Evolutionary conservation across 768 basidiomycete species (phyloP).

Genomic region (Megacollybia marginata): DNA sequence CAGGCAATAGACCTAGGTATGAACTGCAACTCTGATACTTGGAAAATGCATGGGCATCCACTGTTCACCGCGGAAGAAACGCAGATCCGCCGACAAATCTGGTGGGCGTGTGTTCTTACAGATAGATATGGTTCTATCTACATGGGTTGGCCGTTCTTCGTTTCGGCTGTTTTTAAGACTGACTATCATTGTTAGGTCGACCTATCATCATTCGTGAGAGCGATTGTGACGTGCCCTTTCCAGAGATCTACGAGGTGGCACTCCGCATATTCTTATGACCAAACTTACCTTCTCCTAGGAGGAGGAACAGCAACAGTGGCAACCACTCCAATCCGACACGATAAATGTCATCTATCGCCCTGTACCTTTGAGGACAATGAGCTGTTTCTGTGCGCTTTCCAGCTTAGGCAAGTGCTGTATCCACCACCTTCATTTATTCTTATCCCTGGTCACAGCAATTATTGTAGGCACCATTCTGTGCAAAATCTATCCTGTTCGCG

Average conservation of each 20-base stretch:
- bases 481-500: constrained; percentile 62
- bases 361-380: constrained; percentile 40
- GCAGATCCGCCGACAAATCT: constrained; percentile 67
- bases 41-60: constrained; percentile 55
- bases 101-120: constrained; percentile 69
- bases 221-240: constrained; percentile 64
- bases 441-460: constrained; percentile 34
- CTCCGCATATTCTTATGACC: not conserved
- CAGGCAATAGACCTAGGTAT: constrained; percentile 80
- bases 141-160: constrained; percentile 42
- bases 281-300: no score
- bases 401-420: constrained; percentile 43
- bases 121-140: constrained; percentile 73
- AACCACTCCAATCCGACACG: constrained; percentile 32
- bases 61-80: constrained; percentile 62
- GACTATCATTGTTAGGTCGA: constrained; percentile 36
- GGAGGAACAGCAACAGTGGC: constrained; percentile 35
- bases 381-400: constrained; percentile 48
- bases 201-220: constrained; percentile 60
- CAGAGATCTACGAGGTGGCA: constrained; percentile 24
- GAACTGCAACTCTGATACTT: constrained; percentile 70
- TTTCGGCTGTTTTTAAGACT: constrained; percentile 1
- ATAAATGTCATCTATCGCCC: constrained; percentile 36
- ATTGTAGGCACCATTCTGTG: constrained; percentile 64
- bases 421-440: constrained; percentile 1